phyloP scores from a whole-genome alignment of 345 rosid genomes.

The Balakata baccata region DNA sequence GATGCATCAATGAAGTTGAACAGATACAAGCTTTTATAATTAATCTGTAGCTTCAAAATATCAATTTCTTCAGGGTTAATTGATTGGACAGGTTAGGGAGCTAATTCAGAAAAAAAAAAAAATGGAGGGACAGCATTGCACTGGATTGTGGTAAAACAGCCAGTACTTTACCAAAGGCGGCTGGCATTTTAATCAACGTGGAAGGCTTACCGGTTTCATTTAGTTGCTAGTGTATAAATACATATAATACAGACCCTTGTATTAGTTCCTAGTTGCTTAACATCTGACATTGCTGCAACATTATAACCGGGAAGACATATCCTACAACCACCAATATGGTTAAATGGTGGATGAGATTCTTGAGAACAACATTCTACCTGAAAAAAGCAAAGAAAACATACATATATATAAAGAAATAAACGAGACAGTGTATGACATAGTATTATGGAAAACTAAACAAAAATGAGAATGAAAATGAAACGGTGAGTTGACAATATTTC shows the following conservation, averaged over 20 bases:
- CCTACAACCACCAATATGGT: not conserved
- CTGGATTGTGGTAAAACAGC: not conserved
- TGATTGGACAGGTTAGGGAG: not conserved
- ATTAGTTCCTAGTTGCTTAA: not conserved
- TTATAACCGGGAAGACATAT: too few relatives aligned
- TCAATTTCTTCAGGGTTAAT: not conserved
- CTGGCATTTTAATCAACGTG: not conserved
- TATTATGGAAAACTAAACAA: not conserved
- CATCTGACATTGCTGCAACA: conserved; percentile 1
- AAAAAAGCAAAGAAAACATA: not conserved
- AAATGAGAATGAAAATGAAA: not conserved
- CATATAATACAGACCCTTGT: not conserved
- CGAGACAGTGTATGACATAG: too few relatives aligned
- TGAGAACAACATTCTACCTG: not conserved
- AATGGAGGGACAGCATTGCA: not conserved
- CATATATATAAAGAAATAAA: not conserved
- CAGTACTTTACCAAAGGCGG: not conserved
- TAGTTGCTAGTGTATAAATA: not conserved
- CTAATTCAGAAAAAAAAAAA: not conserved
- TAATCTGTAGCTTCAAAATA: not conserved
- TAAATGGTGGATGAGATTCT: not conserved
- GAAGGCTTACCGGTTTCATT: not conserved
- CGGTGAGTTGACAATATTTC: not conserved
- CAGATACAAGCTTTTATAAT: conserved; percentile 13
- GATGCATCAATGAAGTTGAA: too few relatives aligned